A percentile compares a stretch with the other conserved stretches of the same genome.
phyloP scores from a whole-genome alignment of 2,329 filamentous ascomycete genomes.

The Monosporascus sp. region DNA sequence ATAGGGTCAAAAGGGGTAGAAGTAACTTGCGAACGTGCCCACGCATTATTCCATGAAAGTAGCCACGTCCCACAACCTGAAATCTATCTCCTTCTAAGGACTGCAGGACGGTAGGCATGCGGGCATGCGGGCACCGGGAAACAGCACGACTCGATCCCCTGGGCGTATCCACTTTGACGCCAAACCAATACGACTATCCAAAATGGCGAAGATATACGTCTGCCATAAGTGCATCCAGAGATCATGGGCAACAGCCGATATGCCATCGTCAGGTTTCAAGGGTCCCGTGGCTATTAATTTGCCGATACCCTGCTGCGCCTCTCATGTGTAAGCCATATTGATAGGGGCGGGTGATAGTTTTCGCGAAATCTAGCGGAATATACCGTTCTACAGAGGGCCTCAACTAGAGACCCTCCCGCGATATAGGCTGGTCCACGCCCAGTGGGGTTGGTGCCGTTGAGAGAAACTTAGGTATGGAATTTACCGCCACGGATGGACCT shows the following conservation, averaged over 20 bases:
- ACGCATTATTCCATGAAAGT: background rate
- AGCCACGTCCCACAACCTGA: background rate
- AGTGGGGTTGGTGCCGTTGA: background rate
- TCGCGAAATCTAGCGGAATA: background rate
- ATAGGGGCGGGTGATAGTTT: background rate
- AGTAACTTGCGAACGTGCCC: too few species aligned
- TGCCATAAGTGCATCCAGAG: background rate
- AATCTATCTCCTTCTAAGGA: background rate
- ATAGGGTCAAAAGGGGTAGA: too few species aligned
- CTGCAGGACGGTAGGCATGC: background rate
- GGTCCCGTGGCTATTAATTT: too few species aligned
- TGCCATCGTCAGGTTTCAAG: too few species aligned
- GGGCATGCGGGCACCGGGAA: background rate
- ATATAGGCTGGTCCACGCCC: background rate
- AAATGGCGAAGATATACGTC: background rate
- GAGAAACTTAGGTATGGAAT: background rate
- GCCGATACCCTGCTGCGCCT: background rate
- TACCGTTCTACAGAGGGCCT: background rate
- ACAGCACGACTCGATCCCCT: background rate
- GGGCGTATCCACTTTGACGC: background rate
- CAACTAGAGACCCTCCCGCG: background rate
- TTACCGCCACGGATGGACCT: too few species aligned
- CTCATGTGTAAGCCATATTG: background rate
- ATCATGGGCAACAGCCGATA: background rate
- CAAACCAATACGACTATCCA: background rate